phyloP scores from a whole-genome alignment of 2,329 filamentous ascomycete species.

The Byssochlamys sp. region DNA sequence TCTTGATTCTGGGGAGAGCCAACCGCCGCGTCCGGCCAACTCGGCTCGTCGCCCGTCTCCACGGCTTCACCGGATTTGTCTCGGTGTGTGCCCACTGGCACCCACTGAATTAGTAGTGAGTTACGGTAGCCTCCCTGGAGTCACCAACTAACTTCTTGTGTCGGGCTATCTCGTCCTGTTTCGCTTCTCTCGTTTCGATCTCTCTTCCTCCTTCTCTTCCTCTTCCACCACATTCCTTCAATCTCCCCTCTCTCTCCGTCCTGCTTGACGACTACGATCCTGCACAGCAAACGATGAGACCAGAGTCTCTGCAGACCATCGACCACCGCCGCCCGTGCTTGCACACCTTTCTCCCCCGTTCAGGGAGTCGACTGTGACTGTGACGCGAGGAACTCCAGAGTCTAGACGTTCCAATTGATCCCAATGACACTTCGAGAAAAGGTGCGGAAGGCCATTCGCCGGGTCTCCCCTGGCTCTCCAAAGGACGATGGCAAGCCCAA shows the following conservation, averaged over 20 bases:
- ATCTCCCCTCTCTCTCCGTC: not conserved
- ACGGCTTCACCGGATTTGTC: not conserved
- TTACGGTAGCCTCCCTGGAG: too few species aligned
- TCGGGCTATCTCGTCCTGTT: not conserved
- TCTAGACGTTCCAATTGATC: conserved; percentile 4
- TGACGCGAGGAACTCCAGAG: conserved; percentile 9
- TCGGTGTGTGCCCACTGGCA: not conserved
- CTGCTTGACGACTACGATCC: not conserved
- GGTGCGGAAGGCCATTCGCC: conserved; percentile 28
- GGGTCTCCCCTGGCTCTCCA: conserved; percentile 10
- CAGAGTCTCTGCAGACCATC: conserved; percentile 7
- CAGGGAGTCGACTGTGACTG: conserved; percentile 20
- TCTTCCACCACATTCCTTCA: conserved; percentile 1
- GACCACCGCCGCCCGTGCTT: conserved; percentile 20
- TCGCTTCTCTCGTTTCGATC: not conserved
- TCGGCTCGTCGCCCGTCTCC: not conserved
- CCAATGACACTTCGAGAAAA: conserved; percentile 30
- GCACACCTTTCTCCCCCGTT: conserved; percentile 19
- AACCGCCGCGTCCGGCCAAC: not conserved
- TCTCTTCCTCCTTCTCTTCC: not conserved
- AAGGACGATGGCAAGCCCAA: conserved; percentile 29
- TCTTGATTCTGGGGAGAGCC: not conserved
- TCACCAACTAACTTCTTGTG: not conserved
- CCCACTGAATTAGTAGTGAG: not conserved
- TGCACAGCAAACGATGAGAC: conserved; percentile 19